Base-by-base conservation (phyloP, 2,329 filamentous ascomycete species). In the Corynespora cassiicola region DNA sequence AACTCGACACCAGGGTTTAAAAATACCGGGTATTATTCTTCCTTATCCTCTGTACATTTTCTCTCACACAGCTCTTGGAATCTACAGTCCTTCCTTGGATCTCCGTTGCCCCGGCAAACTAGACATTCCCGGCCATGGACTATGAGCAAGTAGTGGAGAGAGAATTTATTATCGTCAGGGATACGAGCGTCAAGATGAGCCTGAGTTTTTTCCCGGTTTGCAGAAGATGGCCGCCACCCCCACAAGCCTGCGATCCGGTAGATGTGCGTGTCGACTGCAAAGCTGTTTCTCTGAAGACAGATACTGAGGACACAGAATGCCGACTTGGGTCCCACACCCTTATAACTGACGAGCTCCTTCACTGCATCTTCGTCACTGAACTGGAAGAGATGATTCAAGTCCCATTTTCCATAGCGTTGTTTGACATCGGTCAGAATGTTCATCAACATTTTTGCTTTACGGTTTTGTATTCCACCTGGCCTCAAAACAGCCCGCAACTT, bases 281-380 rank as follows among this genome's bases (percentile, higher is more conserved):
- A 44, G 3, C 36, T 24, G 5, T 40, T 34, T 15, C 36, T 31
- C 36, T 40, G 38, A 25, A 40, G 36, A 12, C 36, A 44, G 18
- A 38, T 40, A 27, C 41, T 32, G 31, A 44, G 15, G 5, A 44
- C 31, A 6, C 38, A 38, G 19, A 39, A 44, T 7, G 41, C 41
- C 15, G 36, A 44, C 27, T 44, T 44, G 9, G 36, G 25, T 4
- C 36, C 41, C n/a, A 44, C 23, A 31, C 36, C 31, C 18, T 44
- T 37, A 20, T 44, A 44, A 6, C 31, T 37, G 25, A 44, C 16
- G 6, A 44, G 31, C 36, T 44, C 36, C 11, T 44, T 39, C 30
- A 40, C 36, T 5, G 41, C 41, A 15, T 44, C 31, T n/a, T 44
- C 36, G n/a, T 44, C 17, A 5, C 22, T 39, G 3, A 32, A 24